phyloP scores from a whole-genome alignment of 129 eudicot species.

The Pulicaria dysenterica region DNA sequence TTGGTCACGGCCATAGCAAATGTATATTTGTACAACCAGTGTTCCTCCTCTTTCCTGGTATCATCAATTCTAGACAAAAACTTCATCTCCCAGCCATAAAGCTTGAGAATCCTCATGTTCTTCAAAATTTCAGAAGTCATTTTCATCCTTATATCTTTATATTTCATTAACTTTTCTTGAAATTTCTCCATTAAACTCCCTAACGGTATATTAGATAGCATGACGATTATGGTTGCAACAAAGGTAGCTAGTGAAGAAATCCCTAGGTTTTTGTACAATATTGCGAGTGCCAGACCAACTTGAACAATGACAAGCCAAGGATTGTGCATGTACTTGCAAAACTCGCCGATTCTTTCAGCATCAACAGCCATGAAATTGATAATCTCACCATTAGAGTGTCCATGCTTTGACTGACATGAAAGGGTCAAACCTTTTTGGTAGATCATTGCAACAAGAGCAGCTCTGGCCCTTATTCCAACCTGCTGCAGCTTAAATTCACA shows the following conservation, averaged over 20 bases:
- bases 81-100: slow-evolving; percentile 95
- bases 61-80: slow-evolving; percentile 61
- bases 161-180: slow-evolving; percentile 68
- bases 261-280: slow-evolving; percentile 66
- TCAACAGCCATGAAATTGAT: slow-evolving; percentile 82
- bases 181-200: slow-evolving; percentile 60
- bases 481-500: slow-evolving; percentile 63
- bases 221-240: slow-evolving; percentile 54
- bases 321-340: slow-evolving; percentile 67
- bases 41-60: slow-evolving; percentile 51
- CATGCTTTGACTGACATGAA: slow-evolving; percentile 63
- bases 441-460: slow-evolving; percentile 67
- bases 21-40: slow-evolving; percentile 56
- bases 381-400: slow-evolving; percentile 68
- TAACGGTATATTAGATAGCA: slow-evolving; percentile 65
- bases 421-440: slow-evolving; percentile 71
- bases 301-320: slow-evolving; percentile 71
- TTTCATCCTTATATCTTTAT: slow-evolving; percentile 83
- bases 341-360: slow-evolving; percentile 70
- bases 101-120: slow-evolving; percentile 89
- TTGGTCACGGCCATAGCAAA: slow-evolving; percentile 47
- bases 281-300: slow-evolving; percentile 56
- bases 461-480: slow-evolving; percentile 55
- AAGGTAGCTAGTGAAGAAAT: slow-evolving; percentile 70
- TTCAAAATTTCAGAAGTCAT: slow-evolving; percentile 73